phyloP scores from a whole-genome alignment of 306 rosid species.

The Cucumis sativus region Cucumber_9930_V3 NC_026659.2:11522501-11523000 shows the following conservation, averaged over 20 bases:
- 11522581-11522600: conserved; percentile 22
- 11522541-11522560: conserved; percentile 28
- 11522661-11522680: conserved; percentile 40
- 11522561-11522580: conserved; percentile 14
- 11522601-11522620: conserved; percentile 30
- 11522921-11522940: neutral
- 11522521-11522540: conserved; percentile 26
- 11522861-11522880: neutral
- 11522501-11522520: conserved; percentile 57
- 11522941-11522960: neutral
- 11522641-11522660: conserved; percentile 28
- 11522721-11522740: conserved; percentile 19
- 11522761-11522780: conserved; percentile 30
- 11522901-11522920: neutral
- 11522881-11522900: neutral
- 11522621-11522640: conserved; percentile 14
- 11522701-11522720: conserved; percentile 10
- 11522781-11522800: conserved; percentile 10
- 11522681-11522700: conserved; percentile 17
- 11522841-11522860: neutral
- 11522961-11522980: neutral
- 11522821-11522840: neutral
- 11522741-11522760: conserved; percentile 32
- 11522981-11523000: neutral
- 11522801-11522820: neutral